These are phyloP conservation scores for Poterioochromonas sp. DNA, from an alignment of 352 stramenopile genomes.

Conservation along the genomic window DNA sequence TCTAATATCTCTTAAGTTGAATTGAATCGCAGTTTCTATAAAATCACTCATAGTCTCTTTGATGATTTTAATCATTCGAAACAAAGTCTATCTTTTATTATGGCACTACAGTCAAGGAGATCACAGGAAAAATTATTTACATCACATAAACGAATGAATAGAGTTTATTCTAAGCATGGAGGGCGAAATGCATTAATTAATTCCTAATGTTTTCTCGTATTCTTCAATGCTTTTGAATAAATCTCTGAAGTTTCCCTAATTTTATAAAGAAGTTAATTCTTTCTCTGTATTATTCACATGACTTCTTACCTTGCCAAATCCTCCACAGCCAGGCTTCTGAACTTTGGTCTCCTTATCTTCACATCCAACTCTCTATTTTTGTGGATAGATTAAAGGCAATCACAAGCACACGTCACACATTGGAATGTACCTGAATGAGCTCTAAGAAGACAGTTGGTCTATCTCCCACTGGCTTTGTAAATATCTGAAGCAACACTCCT, in stretches of 20 bases:
- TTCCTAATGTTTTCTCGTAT: slow-evolving; percentile 28
- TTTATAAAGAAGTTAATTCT: not conserved
- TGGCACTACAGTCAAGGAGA: too few relatives aligned
- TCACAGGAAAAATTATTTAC: too few relatives aligned
- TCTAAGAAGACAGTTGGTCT: slow-evolving; percentile 76
- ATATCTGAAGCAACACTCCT: slow-evolving; percentile 80
- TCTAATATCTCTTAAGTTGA: too few relatives aligned
- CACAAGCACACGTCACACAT: too few relatives aligned
- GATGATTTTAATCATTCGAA: too few relatives aligned
- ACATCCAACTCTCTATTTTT: slow-evolving; percentile 64
- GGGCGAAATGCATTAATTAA: slow-evolving; percentile 14
- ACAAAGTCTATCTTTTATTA: too few relatives aligned
- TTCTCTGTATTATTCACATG: not conserved
- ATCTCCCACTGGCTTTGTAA: slow-evolving; percentile 79
- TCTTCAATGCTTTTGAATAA: slow-evolving; percentile 81
- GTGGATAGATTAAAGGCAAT: too few relatives aligned
- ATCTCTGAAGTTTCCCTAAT: slow-evolving; percentile 69
- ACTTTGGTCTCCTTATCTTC: slow-evolving; percentile 46
- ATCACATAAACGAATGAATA: too few relatives aligned
- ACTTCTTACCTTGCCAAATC: slow-evolving; percentile 61
- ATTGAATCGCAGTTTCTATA: too few relatives aligned
- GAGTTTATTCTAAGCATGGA: too few relatives aligned
- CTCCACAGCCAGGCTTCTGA: slow-evolving; percentile 49
- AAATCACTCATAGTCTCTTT: too few relatives aligned
- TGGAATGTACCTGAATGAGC: slow-evolving; percentile 64